These are phyloP conservation scores for Saitozyma sp. DNA, from an alignment of 768 basidiomycete species.

Conservation along the genomic window DNA sequence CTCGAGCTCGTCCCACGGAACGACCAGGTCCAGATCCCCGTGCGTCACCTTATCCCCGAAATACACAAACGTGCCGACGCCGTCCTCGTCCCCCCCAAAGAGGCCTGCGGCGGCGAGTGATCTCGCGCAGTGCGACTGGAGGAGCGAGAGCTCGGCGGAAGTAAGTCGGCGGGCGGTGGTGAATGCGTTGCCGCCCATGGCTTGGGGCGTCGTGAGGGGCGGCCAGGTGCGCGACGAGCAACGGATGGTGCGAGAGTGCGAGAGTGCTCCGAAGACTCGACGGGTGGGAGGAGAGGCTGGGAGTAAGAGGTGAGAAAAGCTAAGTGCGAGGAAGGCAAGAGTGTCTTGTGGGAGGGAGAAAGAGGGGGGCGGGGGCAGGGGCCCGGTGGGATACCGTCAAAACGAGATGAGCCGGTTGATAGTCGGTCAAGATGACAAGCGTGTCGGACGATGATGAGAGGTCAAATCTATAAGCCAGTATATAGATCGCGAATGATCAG, in stretches of 20 bases:
- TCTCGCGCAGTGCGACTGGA: conserved; percentile 9
- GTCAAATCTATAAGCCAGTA: too few species aligned
- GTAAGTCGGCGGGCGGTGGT: conserved; percentile 23
- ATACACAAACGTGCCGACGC: conserved; percentile 3
- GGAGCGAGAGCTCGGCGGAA: conserved; percentile 14
- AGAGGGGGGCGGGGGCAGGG: too few species aligned
- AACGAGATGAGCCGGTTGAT: too few species aligned
- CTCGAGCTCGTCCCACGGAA: conserved; percentile 15
- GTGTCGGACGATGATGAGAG: too few species aligned
- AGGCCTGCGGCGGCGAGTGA: background rate
- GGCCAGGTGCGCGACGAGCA: too few species aligned
- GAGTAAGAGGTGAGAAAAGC: background rate
- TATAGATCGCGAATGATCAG: background rate
- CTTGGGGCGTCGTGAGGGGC: background rate
- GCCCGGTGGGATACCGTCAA: too few species aligned
- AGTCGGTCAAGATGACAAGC: too few species aligned
- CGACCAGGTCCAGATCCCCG: conserved; percentile 38
- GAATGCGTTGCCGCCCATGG: conserved; percentile 41
- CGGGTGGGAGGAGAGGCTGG: background rate
- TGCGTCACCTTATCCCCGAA: conserved; percentile 25
- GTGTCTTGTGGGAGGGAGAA: too few species aligned
- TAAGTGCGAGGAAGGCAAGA: too few species aligned
- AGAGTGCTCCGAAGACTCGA: background rate
- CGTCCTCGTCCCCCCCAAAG: conserved; percentile 9
- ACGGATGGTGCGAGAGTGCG: too few species aligned